Evolutionary conservation across 2,329 filamentous ascomycete genomes (phyloP), one percentile per base, ranked within the genome.

Genomic region (Colletotrichum liaoningense): DNA sequence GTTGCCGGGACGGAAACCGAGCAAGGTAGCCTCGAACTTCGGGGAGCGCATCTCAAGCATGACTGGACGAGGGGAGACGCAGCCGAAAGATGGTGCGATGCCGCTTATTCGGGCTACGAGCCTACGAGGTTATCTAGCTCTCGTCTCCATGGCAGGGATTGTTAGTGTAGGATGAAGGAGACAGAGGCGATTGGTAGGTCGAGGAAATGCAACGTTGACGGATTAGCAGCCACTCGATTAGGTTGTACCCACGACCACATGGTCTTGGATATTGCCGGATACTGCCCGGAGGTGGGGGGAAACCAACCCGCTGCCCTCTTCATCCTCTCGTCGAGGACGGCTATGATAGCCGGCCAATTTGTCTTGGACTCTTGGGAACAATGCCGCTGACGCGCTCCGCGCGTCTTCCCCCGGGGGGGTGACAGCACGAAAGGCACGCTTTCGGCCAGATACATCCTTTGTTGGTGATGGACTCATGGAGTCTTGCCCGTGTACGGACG

Each of bases 401-500:
- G 28, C 42, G 33, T 59, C 55, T n/a, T 11, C 19, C n/a, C 11
- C 19, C 8, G 14, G 16, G 22, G 11, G n/a, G 14, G 3, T 42
- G 11, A 5, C 38, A 28, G n/a, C 19, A 49, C 11, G 19, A 49
- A 46, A 26, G 22, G 57, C 16, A 16, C 19, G 6, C 42, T 54
- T 63, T 54, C 7, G 30, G 66, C 52, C 1, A 26, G 28, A 52
- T 4, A 22, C 14, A 46, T 33, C 16, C 6, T 0, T 22, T 9
- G 42, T n/a, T 63, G 46, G 57, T 52, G 64, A 68, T 58, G 69
- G 69, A 63, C 35, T 62, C 59, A 63, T 58, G 69, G 69, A 58
- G 52, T 62, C 54, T 58, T 49, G 42, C 8, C 19, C 42, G 42
- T n/a, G 42, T 49, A n/a, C 26, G 11, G 59, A 56, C 33, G 46